phyloP scores from a whole-genome alignment of 371 early-diverging fungal species.

The Mucor plumbeus region DNA sequence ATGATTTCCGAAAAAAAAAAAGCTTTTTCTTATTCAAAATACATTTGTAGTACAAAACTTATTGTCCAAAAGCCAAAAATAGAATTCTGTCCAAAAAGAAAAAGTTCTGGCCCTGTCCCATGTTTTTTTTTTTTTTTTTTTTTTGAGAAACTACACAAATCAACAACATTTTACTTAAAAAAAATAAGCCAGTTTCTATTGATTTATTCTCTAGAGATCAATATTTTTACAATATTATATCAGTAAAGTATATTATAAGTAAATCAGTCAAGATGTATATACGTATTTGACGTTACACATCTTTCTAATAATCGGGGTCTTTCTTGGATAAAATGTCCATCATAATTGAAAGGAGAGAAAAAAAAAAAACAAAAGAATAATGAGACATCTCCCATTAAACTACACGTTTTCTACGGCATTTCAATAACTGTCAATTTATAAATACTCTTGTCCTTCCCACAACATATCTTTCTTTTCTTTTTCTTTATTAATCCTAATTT shows the following conservation, averaged over 20 bases:
- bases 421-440: background rate
- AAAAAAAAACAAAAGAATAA: background rate
- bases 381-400: background rate
- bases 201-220: background rate
- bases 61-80: conserved; percentile 3
- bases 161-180: background rate
- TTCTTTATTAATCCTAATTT: conserved; percentile 4
- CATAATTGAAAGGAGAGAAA: background rate
- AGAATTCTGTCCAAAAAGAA: background rate
- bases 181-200: background rate
- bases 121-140: background rate
- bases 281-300: background rate
- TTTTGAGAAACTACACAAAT: background rate
- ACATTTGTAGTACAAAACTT: background rate
- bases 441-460: background rate
- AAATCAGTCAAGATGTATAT: background rate
- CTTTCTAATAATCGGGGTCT: background rate
- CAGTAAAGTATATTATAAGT: no score
- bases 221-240: no score
- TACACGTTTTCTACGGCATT: background rate
- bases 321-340: background rate
- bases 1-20: background rate
- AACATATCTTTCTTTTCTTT: background rate
- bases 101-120: conserved; percentile 2
- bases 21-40: background rate